Evolutionary conservation across 176 grass and related monocot genomes (phyloP).

Genomic region (Canna indica): DNA sequence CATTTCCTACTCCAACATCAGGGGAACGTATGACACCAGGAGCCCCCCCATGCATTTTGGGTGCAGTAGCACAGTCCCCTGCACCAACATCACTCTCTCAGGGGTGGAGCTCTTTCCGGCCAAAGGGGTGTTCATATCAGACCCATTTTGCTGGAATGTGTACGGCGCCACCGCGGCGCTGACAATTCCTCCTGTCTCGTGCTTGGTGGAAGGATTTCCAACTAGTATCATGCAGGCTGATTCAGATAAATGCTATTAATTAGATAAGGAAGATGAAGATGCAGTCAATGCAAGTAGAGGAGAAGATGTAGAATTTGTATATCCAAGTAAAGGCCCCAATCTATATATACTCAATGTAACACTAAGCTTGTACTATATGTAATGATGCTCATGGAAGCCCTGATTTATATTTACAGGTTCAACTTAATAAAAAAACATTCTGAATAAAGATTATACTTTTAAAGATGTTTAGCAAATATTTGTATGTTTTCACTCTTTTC

Average conservation of each 20-base stretch:
- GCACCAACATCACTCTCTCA: constrained; percentile 79
- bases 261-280: background rate
- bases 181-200: constrained; percentile 56
- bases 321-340: background rate
- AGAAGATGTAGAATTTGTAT: background rate
- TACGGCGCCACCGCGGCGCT: constrained; percentile 45
- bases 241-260: constrained; percentile 42
- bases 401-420: too few relatives aligned
- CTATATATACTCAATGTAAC: too few relatives aligned
- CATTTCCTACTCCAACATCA: constrained; percentile 56
- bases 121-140: constrained; percentile 23
- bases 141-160: constrained; percentile 83
- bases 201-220: constrained; percentile 49
- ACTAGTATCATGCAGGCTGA: constrained; percentile 13
- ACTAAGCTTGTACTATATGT: too few relatives aligned
- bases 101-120: constrained; percentile 68
- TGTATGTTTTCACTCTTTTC: too few relatives aligned
- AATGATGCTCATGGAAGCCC: too few relatives aligned
- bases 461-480: too few relatives aligned
- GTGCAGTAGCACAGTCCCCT: constrained; percentile 84
- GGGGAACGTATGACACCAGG: constrained; percentile 71
- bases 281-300: background rate
- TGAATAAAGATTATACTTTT: too few relatives aligned
- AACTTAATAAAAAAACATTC: too few relatives aligned
- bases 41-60: constrained; percentile 76